Conservation (phyloP, 139 green algal species). For the Edaphochlamys debaryana region DNA sequence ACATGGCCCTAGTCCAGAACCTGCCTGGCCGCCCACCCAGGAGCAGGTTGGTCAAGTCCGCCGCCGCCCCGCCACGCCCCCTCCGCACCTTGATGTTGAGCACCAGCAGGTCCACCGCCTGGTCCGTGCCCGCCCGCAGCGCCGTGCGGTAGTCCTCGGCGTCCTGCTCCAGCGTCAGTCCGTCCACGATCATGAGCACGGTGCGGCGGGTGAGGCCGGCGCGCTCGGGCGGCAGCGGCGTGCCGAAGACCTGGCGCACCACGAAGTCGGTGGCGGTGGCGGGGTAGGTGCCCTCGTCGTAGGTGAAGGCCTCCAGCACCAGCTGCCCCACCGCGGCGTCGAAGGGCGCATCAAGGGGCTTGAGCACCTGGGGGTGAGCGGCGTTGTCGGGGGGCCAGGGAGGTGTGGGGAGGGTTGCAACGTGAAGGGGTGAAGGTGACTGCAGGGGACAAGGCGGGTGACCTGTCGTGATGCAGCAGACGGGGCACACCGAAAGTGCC, state of each 20-base stretch:
- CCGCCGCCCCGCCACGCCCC: no score
- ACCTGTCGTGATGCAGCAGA: no score
- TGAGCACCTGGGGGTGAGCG: slow-evolving; percentile 54
- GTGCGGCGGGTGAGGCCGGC: neutral
- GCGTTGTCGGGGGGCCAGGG: no score
- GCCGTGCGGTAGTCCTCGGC: slow-evolving; percentile 48
- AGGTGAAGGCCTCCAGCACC: slow-evolving; percentile 44
- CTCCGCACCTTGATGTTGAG: slow-evolving; percentile 53
- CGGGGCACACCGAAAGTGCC: no score
- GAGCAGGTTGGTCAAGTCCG: no score
- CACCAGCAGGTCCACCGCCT: slow-evolving; percentile 52
- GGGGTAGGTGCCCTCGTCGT: slow-evolving; percentile 48
- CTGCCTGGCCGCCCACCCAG: no score
- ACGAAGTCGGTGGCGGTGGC: slow-evolving; percentile 51
- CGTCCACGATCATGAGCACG: slow-evolving; percentile 52
- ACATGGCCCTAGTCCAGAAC: no score
- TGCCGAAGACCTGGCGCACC: slow-evolving; percentile 42
- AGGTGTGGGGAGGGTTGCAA: no score
- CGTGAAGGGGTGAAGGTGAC: no score
- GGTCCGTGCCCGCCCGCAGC: slow-evolving; percentile 39
- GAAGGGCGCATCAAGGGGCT: slow-evolving; percentile 44
- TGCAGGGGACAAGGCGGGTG: no score
- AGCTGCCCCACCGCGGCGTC: slow-evolving; percentile 38
- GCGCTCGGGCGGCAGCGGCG: neutral
- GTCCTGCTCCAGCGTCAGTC: slow-evolving; percentile 51